Conservation (phyloP, 2,329 filamentous ascomycete genomes). For the Polychaeton citri region DNA sequence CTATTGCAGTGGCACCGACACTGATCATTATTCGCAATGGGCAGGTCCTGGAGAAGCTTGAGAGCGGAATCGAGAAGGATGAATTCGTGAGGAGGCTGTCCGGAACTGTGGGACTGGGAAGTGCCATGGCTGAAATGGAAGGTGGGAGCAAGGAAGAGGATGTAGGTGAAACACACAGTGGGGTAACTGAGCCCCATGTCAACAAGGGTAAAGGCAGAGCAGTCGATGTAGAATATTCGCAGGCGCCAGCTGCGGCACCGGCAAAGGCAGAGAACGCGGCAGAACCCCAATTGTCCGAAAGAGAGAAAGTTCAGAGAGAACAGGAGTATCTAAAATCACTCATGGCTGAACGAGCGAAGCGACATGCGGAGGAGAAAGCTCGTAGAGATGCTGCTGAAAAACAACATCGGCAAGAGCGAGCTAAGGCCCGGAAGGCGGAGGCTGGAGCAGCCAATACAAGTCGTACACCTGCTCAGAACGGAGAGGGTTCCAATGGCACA, state of each 20-base stretch:
- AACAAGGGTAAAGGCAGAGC: conserved; percentile 1
- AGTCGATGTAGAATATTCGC: background rate
- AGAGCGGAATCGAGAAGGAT: conserved; percentile 45
- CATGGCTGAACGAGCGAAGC: conserved; percentile 39
- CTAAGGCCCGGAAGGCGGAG: conserved; percentile 22
- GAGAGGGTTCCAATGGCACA: conserved; percentile 16
- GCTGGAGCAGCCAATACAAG: conserved; percentile 12
- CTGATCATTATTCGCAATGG: conserved; percentile 66
- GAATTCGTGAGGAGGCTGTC: conserved; percentile 50
- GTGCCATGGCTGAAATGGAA: conserved; percentile 7
- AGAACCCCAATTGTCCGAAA: background rate
- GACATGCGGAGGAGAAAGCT: conserved; percentile 26
- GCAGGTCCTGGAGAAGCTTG: conserved; percentile 63
- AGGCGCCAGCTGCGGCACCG: background rate
- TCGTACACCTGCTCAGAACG: conserved; percentile 8
- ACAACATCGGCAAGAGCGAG: conserved; percentile 25
- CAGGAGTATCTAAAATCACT: conserved; percentile 20
- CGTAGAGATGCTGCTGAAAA: conserved; percentile 38
- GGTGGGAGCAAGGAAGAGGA: conserved; percentile 4
- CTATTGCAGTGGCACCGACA: conserved; percentile 63
- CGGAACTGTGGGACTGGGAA: conserved; percentile 25
- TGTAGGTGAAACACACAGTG: background rate
- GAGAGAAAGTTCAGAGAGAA: background rate
- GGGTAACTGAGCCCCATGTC: background rate
- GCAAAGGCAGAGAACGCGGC: background rate